Evolutionary conservation across 495 filamentous ascomycete species (phyloP).

Genomic region (Podospora anserina): DNA sequence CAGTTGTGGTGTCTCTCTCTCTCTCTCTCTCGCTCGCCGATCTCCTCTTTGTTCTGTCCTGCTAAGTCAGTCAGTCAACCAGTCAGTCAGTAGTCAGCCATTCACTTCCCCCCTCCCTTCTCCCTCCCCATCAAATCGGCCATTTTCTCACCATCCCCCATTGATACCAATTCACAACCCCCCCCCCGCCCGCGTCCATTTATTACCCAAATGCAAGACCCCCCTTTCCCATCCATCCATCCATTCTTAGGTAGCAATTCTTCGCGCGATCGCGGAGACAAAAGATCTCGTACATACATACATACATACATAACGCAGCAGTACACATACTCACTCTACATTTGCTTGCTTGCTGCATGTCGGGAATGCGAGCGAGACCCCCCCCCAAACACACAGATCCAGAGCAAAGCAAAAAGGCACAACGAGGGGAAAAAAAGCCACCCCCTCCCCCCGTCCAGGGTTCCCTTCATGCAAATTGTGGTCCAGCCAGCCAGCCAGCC

Average conservation of each 20-base stretch:
- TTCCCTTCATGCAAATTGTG: neutral
- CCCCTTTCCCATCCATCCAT: neutral
- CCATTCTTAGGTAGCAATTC: neutral
- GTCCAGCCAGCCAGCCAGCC: neutral
- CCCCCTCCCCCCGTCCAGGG: neutral
- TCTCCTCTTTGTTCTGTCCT: no score
- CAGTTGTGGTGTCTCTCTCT: no score
- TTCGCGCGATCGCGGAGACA: neutral
- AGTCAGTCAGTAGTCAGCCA: no score
- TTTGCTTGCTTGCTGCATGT: neutral
- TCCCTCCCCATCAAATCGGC: no score
- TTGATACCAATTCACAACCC: no score
- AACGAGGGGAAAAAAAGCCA: neutral
- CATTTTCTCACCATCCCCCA: no score
- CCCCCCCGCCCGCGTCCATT: no score
- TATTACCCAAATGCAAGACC: neutral
- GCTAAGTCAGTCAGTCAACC: no score
- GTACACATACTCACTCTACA: no score
- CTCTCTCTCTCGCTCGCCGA: neutral
- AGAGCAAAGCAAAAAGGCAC: neutral
- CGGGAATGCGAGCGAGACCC: neutral
- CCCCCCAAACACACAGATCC: neutral
- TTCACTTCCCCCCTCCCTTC: no score
- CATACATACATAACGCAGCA: neutral
- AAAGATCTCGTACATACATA: neutral